A percentile compares a stretch with the other conserved stretches of the same genome.
Evolutionary conservation across 1,284 basidiomycete genomes (phyloP).

Genomic region (Wolfiporia cocos): DNA sequence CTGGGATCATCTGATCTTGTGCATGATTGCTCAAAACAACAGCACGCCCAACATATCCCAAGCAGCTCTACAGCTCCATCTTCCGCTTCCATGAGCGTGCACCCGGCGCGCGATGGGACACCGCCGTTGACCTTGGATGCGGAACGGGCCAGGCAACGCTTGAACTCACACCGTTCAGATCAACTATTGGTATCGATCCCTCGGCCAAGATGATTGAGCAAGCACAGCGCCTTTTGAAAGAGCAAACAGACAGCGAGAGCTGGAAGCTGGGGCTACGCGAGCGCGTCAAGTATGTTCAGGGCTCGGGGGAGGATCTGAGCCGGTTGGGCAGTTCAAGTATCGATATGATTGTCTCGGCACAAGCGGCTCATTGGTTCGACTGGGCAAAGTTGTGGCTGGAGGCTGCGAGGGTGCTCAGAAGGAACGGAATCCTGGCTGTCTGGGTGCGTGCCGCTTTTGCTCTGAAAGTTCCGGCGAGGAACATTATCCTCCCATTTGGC

Average conservation of each 20-base stretch:
- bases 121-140: slow-evolving; percentile 75
- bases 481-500: too few relatives aligned
- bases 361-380: slow-evolving; percentile 87
- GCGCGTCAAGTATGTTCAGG: slow-evolving; percentile 35
- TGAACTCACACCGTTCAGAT: slow-evolving; percentile 54
- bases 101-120: slow-evolving; percentile 39
- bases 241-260: slow-evolving; percentile 21
- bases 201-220: slow-evolving; percentile 66
- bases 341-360: slow-evolving; percentile 78
- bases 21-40: too few relatives aligned
- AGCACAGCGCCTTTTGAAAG: slow-evolving; percentile 43
- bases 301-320: slow-evolving; percentile 49
- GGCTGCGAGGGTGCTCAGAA: slow-evolving; percentile 54
- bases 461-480: too few relatives aligned
- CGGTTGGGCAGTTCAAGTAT: slow-evolving; percentile 52
- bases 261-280: slow-evolving; percentile 18
- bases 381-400: slow-evolving; percentile 71
- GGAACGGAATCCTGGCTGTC: slow-evolving; percentile 68
- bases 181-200: slow-evolving; percentile 71
- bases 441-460: slow-evolving; percentile 67
- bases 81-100: slow-evolving; percentile 48
- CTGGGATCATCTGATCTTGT: too few relatives aligned
- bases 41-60: slow-evolving; percentile 61
- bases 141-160: slow-evolving; percentile 75
- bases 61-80: slow-evolving; percentile 53